Evolutionary conservation across 2,329 filamentous ascomycete species (phyloP), one percentile per base, ranked within the genome.

Genomic region (Colletotrichum sp.): DNA sequence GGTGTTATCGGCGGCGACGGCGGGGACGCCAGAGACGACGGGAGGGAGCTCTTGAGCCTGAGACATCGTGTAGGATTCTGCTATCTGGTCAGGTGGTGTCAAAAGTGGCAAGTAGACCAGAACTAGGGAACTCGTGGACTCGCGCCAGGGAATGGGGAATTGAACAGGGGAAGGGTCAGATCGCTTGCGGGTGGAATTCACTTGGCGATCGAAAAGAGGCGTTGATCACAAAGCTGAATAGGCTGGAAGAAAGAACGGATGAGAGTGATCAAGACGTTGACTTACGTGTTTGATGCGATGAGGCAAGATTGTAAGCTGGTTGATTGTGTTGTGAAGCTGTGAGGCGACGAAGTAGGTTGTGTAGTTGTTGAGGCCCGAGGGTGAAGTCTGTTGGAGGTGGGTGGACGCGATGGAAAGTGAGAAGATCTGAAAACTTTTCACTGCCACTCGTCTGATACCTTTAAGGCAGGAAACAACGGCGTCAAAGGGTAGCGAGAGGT

Each of bases 371-470:
- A n/a, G n/a, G n/a, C n/a, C n/a, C 5, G 5, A 3, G 38, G 5
- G 38, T n/a, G n/a, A 21, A 48, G 43, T 12, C 4, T 48, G n/a
- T 0, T 7, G 1, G 9, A 21, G 3, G 9, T 21, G 10, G n/a
- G 5, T n/a, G 43, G 43, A 38, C 16, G 36, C 15, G 43, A 21
- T 7, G 43, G 18, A 13, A 7, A 48, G 18, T 21, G 43, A 48
- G 43, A 48, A 48, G n/a, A 48, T 48, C 5, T 48, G 10, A 21
- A 48, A 21, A 6, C 2, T 43, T 6, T 18, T n/a, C 5, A n/a
- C 8, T 43, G 2, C 38, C 0, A 3, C 16, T 18, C 8, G 5
- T 43, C 9, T 43, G 2, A 0, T 10, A 2, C n/a, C n/a, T 43
- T 6, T 1, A n/a, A 43, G 5, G 18, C 1, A 43, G 18, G 38